Percentiles rank a stretch among this genome's conserved stretches.
phyloP scores from a whole-genome alignment of 306 rosid genomes.

The Spatholobus suberectus region DNA sequence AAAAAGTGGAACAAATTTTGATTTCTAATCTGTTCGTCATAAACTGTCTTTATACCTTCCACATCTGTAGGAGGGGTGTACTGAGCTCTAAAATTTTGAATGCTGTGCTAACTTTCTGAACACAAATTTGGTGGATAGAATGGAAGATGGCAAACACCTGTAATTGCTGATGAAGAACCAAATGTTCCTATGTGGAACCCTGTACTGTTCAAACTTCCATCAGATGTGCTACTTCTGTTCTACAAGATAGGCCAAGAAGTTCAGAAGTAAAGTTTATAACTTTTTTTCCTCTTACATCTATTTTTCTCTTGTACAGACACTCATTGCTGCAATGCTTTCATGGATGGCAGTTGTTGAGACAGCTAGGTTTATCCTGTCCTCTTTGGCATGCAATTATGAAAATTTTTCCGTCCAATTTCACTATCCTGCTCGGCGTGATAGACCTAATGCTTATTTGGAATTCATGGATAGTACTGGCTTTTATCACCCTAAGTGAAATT shows the following conservation, averaged over 20 bases:
- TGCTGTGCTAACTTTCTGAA: slow-evolving; percentile 33
- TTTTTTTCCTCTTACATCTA: slow-evolving; percentile 25
- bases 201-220: slow-evolving; percentile 84
- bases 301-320: not conserved
- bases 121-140: slow-evolving; percentile 55
- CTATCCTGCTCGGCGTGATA: not conserved
- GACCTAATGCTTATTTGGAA: not conserved
- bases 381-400: not conserved
- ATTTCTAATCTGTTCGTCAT: slow-evolving; percentile 6
- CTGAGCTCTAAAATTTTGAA: slow-evolving; percentile 25
- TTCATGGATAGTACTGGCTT: too few relatives aligned
- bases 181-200: slow-evolving; percentile 96
- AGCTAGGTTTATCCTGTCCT: not conserved
- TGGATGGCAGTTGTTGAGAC: not conserved
- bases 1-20: not conserved
- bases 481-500: slow-evolving; percentile 9
- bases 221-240: slow-evolving; percentile 83
- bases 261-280: slow-evolving; percentile 64
- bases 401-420: not conserved
- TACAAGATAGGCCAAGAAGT: slow-evolving; percentile 87
- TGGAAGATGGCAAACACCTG: slow-evolving; percentile 77
- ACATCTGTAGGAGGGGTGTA: not conserved
- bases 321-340: slow-evolving; percentile 11
- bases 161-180: slow-evolving; percentile 74
- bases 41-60: slow-evolving; percentile 18